A percentile compares a stretch with the other conserved stretches of the same genome.
These are phyloP conservation scores for Porcisia hertigi DNA, from an alignment of 208 protist genomes.

Conservation along the genomic window DNA sequence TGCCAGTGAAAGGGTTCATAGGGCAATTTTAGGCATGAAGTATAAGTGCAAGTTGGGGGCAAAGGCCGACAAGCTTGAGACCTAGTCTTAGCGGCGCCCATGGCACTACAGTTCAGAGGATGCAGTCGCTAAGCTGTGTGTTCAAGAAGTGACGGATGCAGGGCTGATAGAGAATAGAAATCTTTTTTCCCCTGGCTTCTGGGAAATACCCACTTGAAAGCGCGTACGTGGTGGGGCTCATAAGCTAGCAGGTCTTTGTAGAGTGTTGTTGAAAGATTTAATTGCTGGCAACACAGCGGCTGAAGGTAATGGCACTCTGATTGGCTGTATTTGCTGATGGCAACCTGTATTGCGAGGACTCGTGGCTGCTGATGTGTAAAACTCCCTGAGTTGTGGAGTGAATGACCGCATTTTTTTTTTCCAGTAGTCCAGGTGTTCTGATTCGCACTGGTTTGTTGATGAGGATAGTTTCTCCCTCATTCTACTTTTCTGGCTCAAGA, in stretches of 20 bases:
- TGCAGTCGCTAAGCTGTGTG: neutral
- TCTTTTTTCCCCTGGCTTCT: neutral
- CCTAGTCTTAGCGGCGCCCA: neutral
- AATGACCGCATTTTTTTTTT: neutral
- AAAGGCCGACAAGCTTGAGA: neutral
- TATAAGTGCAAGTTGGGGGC: neutral
- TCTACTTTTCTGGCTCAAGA: neutral
- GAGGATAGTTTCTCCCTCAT: neutral
- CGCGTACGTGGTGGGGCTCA: neutral
- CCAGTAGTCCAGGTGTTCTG: neutral
- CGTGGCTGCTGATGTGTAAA: neutral
- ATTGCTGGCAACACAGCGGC: neutral
- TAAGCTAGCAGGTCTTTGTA: neutral
- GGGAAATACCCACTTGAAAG: neutral
- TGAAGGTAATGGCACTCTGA: too few relatives aligned
- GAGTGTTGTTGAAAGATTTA: neutral
- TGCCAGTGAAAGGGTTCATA: neutral
- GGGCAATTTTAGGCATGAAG: neutral
- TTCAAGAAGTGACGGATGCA: neutral
- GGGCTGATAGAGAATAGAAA: neutral
- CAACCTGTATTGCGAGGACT: neutral
- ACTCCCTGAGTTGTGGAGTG: neutral
- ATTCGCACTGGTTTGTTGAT: neutral
- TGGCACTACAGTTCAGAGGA: neutral
- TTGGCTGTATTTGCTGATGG: neutral